A percentile compares a stretch with the other conserved stretches of the same genome.
Conservation (phyloP, 169 alveolate species). For the Condylostoma magnum region DNA sequence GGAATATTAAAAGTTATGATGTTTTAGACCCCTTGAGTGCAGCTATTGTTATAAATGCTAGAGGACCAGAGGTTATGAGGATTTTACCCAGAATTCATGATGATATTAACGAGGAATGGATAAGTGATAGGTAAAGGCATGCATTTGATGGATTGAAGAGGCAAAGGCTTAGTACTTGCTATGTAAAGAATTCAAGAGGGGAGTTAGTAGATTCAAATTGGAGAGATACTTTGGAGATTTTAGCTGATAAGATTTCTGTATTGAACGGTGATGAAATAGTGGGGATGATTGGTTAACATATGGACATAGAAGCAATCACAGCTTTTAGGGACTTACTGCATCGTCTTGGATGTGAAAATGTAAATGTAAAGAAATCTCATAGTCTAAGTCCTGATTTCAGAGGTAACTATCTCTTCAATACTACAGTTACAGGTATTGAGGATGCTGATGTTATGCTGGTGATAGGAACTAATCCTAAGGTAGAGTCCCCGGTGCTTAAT, state of each 20-base stretch:
- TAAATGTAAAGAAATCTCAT: slow-evolving; percentile 56
- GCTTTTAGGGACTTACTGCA: slow-evolving; percentile 71
- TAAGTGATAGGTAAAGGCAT: slow-evolving; percentile 68
- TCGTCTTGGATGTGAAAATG: slow-evolving; percentile 62
- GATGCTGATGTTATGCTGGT: slow-evolving; percentile 68
- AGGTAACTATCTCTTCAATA: slow-evolving; percentile 61
- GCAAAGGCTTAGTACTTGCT: slow-evolving; percentile 65
- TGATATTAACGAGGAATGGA: slow-evolving; percentile 80
- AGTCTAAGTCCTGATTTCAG: slow-evolving; percentile 64
- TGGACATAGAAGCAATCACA: slow-evolving; percentile 62
- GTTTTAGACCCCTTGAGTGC: slow-evolving; percentile 67
- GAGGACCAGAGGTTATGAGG: slow-evolving; percentile 79
- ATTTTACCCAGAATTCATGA: slow-evolving; percentile 74
- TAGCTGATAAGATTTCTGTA: slow-evolving; percentile 35
- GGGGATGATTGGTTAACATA: slow-evolving; percentile 65
- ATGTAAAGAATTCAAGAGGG: slow-evolving; percentile 52
- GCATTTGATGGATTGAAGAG: slow-evolving; percentile 78
- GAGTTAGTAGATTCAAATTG: slow-evolving; percentile 51
- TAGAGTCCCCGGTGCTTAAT: slow-evolving; percentile 68
- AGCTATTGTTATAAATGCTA: slow-evolving; percentile 59
- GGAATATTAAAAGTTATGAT: slow-evolving; percentile 57
- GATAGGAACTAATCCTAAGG: slow-evolving; percentile 62
- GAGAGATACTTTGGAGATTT: slow-evolving; percentile 63
- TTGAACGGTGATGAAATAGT: slow-evolving; percentile 57
- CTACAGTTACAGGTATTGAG: slow-evolving; percentile 69